These are phyloP conservation scores for Naganishia kalamii DNA, from an alignment of 768 basidiomycete species.

Conservation along the genomic window DNA sequence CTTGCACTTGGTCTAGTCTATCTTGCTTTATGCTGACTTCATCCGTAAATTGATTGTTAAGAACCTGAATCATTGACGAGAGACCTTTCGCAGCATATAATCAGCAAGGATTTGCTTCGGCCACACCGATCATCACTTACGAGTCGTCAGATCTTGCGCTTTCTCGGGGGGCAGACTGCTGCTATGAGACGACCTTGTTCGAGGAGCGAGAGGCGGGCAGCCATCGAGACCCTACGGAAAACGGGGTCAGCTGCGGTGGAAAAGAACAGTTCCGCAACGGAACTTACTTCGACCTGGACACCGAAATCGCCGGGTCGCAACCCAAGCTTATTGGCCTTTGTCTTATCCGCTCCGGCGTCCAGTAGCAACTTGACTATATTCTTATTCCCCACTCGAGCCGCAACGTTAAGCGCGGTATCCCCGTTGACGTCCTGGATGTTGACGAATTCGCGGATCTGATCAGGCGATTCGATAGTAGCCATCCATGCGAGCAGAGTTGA, in stretches of 20 bases:
- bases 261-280: neutral
- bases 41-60: slow-evolving; percentile 68
- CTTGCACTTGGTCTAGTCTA: slow-evolving; percentile 75
- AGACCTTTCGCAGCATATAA: slow-evolving; percentile 57
- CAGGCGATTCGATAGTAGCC: slow-evolving; percentile 57
- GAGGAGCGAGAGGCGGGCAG: neutral
- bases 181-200: slow-evolving; percentile 8
- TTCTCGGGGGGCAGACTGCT: slow-evolving; percentile 13
- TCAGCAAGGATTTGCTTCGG: neutral
- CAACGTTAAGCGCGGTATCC: slow-evolving; percentile 91
- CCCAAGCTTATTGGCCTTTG: slow-evolving; percentile 84
- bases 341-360: slow-evolving; percentile 86
- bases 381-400: slow-evolving; percentile 84
- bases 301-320: slow-evolving; percentile 91
- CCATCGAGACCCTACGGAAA: slow-evolving; percentile 11
- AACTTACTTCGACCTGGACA: slow-evolving; percentile 74
- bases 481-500: slow-evolving; percentile 83
- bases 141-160: slow-evolving; percentile 12
- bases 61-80: slow-evolving; percentile 70
- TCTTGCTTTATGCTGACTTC: slow-evolving; percentile 86
- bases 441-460: slow-evolving; percentile 65
- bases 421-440: slow-evolving; percentile 92
- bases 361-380: slow-evolving; percentile 76
- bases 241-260: neutral
- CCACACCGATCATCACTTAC: slow-evolving; percentile 2